These are phyloP conservation scores for Piedraia hortae DNA, from an alignment of 2,329 filamentous ascomycete genomes.

Conservation along the genomic window DNA sequence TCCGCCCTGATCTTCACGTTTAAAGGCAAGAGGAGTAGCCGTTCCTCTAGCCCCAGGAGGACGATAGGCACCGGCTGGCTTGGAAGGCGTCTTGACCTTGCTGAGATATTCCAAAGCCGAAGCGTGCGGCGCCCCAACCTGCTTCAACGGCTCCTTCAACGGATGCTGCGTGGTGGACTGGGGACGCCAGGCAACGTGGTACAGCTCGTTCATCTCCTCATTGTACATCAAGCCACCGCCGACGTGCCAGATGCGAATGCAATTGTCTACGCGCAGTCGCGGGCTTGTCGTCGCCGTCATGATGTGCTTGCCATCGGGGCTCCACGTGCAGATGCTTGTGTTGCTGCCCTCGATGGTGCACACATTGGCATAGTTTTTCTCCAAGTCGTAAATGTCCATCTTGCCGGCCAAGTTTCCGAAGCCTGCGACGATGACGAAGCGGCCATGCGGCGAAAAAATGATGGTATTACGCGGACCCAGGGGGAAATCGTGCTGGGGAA, in stretches of 20 bases:
- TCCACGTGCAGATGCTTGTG: constrained; percentile 91
- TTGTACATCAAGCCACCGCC: constrained; percentile 76
- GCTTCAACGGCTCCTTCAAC: constrained; percentile 41
- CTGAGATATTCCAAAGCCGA: constrained; percentile 62
- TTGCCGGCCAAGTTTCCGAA: constrained; percentile 94
- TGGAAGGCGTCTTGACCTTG: constrained; percentile 78
- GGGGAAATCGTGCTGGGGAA: constrained; percentile 60
- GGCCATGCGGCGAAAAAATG: constrained; percentile 73
- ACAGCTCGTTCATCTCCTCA: constrained; percentile 81
- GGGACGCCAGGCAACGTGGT: constrained; percentile 67
- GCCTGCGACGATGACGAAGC: constrained; percentile 78
- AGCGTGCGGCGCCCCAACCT: constrained; percentile 49
- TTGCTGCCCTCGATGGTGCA: constrained; percentile 87
- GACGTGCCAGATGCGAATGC: constrained; percentile 84
- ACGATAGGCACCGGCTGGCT: constrained; percentile 88
- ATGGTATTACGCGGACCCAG: constrained; percentile 83
- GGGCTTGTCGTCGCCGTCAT: constrained; percentile 95
- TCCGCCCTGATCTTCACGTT: constrained; percentile 89
- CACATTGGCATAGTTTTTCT: constrained; percentile 80
- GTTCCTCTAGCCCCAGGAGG: constrained; percentile 79
- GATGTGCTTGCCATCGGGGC: constrained; percentile 81
- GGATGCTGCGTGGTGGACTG: constrained; percentile 33
- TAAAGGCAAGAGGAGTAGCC: constrained; percentile 75
- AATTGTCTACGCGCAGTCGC: constrained; percentile 84
- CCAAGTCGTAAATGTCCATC: constrained; percentile 90